A percentile compares a stretch with the other conserved stretches of the same genome.
Evolutionary conservation across 1,284 basidiomycete species (phyloP).

Genomic region (Cystobasidiaceae sp.): DNA sequence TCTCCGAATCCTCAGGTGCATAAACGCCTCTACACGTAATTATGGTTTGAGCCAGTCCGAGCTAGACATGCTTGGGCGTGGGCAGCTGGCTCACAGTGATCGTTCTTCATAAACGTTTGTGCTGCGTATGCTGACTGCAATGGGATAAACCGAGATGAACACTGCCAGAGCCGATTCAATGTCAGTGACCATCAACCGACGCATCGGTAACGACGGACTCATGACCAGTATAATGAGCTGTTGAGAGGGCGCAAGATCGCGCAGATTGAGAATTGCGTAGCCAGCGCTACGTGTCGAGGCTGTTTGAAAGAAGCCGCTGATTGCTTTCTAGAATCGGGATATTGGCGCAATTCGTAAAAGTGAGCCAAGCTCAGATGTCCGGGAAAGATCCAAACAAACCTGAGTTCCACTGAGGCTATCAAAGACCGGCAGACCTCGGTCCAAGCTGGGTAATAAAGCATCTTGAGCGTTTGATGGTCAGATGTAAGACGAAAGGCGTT

Average conservation of each 20-base stretch:
- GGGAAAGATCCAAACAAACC: slow-evolving; percentile 76
- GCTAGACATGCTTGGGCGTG: neutral
- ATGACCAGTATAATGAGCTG: slow-evolving; percentile 78
- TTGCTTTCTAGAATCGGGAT: slow-evolving; percentile 50
- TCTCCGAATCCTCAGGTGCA: too few species aligned
- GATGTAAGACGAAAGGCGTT: slow-evolving; percentile 49
- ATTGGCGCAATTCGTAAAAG: neutral
- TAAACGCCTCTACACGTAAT: too few species aligned
- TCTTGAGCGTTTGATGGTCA: slow-evolving; percentile 80
- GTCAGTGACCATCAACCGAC: neutral
- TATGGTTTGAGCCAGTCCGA: too few species aligned
- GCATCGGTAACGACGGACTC: slow-evolving; percentile 56
- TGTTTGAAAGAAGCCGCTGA: slow-evolving; percentile 48
- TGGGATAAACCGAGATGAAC: slow-evolving; percentile 51
- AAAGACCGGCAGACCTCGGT: neutral
- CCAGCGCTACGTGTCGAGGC: slow-evolving; percentile 78
- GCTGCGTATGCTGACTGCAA: slow-evolving; percentile 58
- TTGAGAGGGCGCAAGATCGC: slow-evolving; percentile 71
- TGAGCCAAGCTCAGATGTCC: slow-evolving; percentile 44
- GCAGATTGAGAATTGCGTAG: slow-evolving; percentile 69
- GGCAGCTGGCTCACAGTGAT: slow-evolving; percentile 26
- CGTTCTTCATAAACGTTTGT: slow-evolving; percentile 97
- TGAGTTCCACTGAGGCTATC: slow-evolving; percentile 47
- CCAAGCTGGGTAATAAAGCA: slow-evolving; percentile 52
- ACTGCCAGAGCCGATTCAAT: slow-evolving; percentile 33